Evolutionary conservation across 495 filamentous ascomycete species (phyloP).

Genomic region (Lasiosphaeria miniovina): DNA sequence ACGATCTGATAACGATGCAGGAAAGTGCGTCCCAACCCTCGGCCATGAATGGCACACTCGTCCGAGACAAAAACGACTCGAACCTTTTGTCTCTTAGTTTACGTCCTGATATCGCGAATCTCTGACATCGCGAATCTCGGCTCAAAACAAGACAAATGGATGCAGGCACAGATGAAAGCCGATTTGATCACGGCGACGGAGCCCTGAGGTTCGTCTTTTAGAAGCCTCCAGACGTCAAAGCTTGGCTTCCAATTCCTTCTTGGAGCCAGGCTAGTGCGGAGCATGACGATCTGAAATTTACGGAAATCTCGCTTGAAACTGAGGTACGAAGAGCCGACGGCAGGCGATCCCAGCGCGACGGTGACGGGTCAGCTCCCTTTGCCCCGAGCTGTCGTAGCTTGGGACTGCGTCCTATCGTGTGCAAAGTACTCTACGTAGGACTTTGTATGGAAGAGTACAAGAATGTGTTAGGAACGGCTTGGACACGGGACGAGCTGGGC

Average conservation of each 20-base stretch:
- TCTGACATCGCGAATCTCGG: not conserved
- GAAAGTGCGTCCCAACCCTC: not conserved
- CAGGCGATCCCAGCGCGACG: not conserved
- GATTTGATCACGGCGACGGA: not conserved
- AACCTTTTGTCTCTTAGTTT: not conserved
- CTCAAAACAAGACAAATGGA: too few relatives aligned
- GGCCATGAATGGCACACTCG: not conserved
- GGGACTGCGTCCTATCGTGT: not conserved
- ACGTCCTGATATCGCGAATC: not conserved
- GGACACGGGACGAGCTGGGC: not conserved
- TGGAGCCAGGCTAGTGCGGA: not conserved
- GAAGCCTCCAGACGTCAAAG: not conserved
- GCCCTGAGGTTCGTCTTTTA: not conserved
- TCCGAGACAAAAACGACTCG: not conserved
- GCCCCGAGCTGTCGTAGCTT: not conserved
- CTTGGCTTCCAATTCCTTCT: not conserved
- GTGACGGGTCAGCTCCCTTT: not conserved
- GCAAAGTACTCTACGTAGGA: not conserved
- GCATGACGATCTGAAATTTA: not conserved
- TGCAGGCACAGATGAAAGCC: too few relatives aligned
- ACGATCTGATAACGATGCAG: conserved; percentile 17
- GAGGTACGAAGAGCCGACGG: not conserved
- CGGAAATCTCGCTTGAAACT: not conserved
- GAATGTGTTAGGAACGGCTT: too few relatives aligned
- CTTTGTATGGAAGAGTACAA: too few relatives aligned